phyloP scores from a whole-genome alignment of 2,329 filamentous ascomycete species.

The Apiospora sp. region DNA sequence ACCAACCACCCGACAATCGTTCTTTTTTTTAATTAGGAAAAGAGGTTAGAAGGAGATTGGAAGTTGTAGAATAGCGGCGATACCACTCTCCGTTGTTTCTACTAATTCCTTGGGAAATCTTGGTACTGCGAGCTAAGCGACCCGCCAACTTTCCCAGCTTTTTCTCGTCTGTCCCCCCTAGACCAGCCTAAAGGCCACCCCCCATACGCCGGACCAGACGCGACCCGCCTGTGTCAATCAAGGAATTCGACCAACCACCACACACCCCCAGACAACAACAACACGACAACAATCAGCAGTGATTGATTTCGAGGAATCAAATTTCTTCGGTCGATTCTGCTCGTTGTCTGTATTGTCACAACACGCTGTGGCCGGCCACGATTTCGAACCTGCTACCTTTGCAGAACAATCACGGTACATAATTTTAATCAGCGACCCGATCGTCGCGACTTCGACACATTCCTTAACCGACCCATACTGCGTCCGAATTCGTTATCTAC shows the following conservation, averaged over 20 bases:
- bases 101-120: neutral
- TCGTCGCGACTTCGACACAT: slow-evolving; percentile 28
- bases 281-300: slow-evolving; percentile 1
- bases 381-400: slow-evolving; percentile 21
- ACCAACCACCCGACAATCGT: slow-evolving; percentile 19
- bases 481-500: slow-evolving; percentile 4
- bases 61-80: neutral
- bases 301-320: slow-evolving; percentile 18
- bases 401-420: slow-evolving; percentile 18
- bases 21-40: slow-evolving; percentile 14
- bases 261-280: slow-evolving; percentile 13
- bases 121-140: slow-evolving; percentile 19
- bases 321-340: slow-evolving; percentile 25
- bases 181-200: slow-evolving; percentile 1
- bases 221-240: slow-evolving; percentile 21
- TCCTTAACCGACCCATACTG: slow-evolving; percentile 12
- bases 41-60: neutral
- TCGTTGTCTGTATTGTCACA: slow-evolving; percentile 26
- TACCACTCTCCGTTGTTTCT: neutral
- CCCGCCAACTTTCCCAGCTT: slow-evolving; percentile 19
- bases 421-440: slow-evolving; percentile 26
- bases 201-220: slow-evolving; percentile 22
- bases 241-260: slow-evolving; percentile 10
- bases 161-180: neutral
- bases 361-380: slow-evolving; percentile 43